phyloP scores from a whole-genome alignment of 768 basidiomycete genomes.

The Boletales sp. region DNA sequence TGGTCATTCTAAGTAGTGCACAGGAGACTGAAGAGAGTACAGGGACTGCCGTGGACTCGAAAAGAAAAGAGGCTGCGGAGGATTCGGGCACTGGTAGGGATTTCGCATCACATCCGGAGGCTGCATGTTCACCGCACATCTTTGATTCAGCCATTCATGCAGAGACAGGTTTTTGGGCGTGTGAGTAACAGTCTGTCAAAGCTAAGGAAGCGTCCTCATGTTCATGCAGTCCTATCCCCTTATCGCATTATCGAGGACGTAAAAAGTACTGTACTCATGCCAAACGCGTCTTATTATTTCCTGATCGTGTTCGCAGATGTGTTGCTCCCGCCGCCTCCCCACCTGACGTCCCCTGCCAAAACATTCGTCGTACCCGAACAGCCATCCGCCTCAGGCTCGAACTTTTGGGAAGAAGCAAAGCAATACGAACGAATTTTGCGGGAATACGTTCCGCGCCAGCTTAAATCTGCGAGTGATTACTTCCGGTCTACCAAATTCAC shows the following conservation, averaged over 20 bases:
- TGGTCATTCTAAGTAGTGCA: no score
- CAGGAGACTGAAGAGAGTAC: no score
- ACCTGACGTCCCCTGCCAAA: background rate
- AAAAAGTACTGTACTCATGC: background rate
- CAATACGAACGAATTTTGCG: conserved; percentile 1
- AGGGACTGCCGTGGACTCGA: no score
- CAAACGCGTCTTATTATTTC: background rate
- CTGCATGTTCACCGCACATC: no score
- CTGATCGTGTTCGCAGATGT: background rate
- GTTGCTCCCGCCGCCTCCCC: background rate
- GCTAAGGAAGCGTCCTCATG: background rate
- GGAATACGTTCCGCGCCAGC: conserved; percentile 4
- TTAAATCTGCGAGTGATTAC: background rate
- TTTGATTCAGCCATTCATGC: no score
- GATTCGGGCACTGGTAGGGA: no score
- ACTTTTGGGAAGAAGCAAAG: conserved; percentile 12
- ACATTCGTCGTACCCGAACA: background rate
- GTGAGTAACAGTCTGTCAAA: no score
- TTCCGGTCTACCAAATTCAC: conserved; percentile 7
- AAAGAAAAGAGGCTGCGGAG: no score
- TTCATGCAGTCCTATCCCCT: background rate
- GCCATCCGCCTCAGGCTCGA: background rate
- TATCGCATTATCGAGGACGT: background rate
- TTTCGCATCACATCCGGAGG: no score
- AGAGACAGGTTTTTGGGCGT: no score